These are phyloP conservation scores for Chamaenerion angustifolium DNA, from an alignment of 345 rosid genomes.

Conservation along the genomic window DNA sequence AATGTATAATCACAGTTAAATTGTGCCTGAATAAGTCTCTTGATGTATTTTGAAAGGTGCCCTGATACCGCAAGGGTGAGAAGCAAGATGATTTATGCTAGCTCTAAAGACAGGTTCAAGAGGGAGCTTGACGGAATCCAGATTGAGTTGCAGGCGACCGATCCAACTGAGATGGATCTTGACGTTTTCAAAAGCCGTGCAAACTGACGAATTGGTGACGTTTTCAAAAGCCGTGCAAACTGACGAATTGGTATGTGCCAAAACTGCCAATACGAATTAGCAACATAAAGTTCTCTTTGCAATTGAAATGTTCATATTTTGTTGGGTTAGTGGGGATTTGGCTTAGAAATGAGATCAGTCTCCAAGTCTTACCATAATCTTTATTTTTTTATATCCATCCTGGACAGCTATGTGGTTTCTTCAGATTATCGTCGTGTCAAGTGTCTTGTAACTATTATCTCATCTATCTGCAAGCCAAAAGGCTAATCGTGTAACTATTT, in stretches of 20 bases:
- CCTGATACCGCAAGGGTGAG: slow-evolving; percentile 44
- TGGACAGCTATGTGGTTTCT: too few species aligned
- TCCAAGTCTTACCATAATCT: slow-evolving; percentile 20
- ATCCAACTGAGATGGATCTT: slow-evolving; percentile 43
- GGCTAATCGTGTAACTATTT: too few species aligned
- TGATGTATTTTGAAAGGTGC: slow-evolving; percentile 18
- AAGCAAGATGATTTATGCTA: slow-evolving; percentile 55
- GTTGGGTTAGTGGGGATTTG: slow-evolving; percentile 14
- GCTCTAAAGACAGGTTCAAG: slow-evolving; percentile 25
- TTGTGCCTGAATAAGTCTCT: too few species aligned
- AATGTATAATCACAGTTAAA: too few species aligned
- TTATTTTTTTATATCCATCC: slow-evolving; percentile 9
- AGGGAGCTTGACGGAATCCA: slow-evolving; percentile 6
- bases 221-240: slow-evolving; percentile 42
- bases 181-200: slow-evolving; percentile 47
- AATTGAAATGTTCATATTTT: slow-evolving; percentile 19
- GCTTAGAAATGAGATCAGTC: slow-evolving; percentile 9
- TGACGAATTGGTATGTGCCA: too few species aligned
- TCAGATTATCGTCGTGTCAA: too few species aligned
- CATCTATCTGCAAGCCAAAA: too few species aligned
- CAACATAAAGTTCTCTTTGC: slow-evolving; percentile 6
- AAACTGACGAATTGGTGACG: too few species aligned
- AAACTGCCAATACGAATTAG: slow-evolving; percentile 17
- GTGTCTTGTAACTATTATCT: too few species aligned
- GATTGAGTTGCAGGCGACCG: slow-evolving; percentile 18